Conservation (phyloP, 169 alveolate genomes). For the Theileria equi region DNA sequence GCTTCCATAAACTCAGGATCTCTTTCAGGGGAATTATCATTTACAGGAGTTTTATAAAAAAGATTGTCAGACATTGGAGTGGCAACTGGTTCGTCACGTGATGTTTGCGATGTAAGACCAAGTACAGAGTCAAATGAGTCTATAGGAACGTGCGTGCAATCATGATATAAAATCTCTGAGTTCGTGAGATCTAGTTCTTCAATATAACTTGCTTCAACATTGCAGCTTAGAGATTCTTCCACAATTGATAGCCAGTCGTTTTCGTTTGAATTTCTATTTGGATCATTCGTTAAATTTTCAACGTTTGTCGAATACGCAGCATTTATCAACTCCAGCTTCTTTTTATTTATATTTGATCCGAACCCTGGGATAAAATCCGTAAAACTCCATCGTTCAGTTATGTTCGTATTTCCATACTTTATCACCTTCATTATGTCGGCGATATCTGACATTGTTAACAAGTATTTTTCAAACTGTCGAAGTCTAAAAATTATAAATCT, state of each 20-base stretch:
- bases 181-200: slow-evolving; percentile 46
- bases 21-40: too few relatives aligned
- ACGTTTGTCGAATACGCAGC: slow-evolving; percentile 52
- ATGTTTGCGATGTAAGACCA: too few relatives aligned
- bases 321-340: slow-evolving; percentile 28
- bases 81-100: too few relatives aligned
- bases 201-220: slow-evolving; percentile 19
- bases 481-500: slow-evolving; percentile 68
- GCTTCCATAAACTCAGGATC: too few relatives aligned
- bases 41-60: too few relatives aligned
- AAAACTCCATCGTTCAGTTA: slow-evolving; percentile 51
- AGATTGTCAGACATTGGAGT: too few relatives aligned
- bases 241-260: slow-evolving; percentile 55
- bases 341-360: slow-evolving; percentile 34
- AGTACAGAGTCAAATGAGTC: neutral
- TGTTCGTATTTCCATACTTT: slow-evolving; percentile 49
- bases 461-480: slow-evolving; percentile 52
- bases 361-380: slow-evolving; percentile 60
- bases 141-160: neutral
- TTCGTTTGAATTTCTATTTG: slow-evolving; percentile 41
- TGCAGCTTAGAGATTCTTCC: slow-evolving; percentile 29
- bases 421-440: slow-evolving; percentile 68
- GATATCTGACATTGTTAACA: slow-evolving; percentile 54
- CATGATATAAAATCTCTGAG: slow-evolving; percentile 33
- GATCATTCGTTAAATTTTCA: slow-evolving; percentile 59